Evolutionary conservation across 257 asterid genomes (phyloP), one percentile per base, ranked within the genome.

Genomic region (Solanum clarkiae): DNA sequence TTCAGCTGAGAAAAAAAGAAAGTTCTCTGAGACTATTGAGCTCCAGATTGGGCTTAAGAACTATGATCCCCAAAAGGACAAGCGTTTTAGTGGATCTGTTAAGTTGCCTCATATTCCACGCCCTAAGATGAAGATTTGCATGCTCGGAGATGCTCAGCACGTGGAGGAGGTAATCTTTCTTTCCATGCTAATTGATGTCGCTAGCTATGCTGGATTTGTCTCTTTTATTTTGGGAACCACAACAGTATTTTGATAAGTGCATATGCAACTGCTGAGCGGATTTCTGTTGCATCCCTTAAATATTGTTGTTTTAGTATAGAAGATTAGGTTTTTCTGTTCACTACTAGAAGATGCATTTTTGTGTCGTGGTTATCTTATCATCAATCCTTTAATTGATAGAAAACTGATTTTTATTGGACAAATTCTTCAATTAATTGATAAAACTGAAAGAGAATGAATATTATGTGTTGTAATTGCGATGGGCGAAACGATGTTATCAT

Each of bases 51-150:
- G 83, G 29, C 83, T 79, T 79, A 79, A 79, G 83, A 79, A 79
- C 83, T 86, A 86, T 86, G 88, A 86, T 74, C 88, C 86, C 20
- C 88, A 82, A 63, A 82, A 72, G 84, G 88, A 86, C 59, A 83
- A 86, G 79, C 86, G 86, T 60, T 87, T 74, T 24, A 62, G 71
- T 59, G 80, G 82, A 15, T 80, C 82, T 55, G 82, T 79, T 45
- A 79, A 13, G 45, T 18, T 79, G 47, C 83, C 83, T 17, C 66
- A 79, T 49, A 79, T 79, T 53, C 83, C 83, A 26, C 65, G 83
- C 1, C 83, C 83, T 79, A 79, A 79, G 66, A 79, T 79, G 83
- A 79, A 79, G 65, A 51, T 79, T 79, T 79, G 83, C 47, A 79
- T 79, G 83, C 83, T 79, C 1, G 83, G 83, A 79, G 84, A 87